A percentile compares a stretch with the other conserved stretches of the same genome.
These are phyloP conservation scores for Leishmania major DNA, from an alignment of 208 protist genomes.

Conservation along the genomic window DNA sequence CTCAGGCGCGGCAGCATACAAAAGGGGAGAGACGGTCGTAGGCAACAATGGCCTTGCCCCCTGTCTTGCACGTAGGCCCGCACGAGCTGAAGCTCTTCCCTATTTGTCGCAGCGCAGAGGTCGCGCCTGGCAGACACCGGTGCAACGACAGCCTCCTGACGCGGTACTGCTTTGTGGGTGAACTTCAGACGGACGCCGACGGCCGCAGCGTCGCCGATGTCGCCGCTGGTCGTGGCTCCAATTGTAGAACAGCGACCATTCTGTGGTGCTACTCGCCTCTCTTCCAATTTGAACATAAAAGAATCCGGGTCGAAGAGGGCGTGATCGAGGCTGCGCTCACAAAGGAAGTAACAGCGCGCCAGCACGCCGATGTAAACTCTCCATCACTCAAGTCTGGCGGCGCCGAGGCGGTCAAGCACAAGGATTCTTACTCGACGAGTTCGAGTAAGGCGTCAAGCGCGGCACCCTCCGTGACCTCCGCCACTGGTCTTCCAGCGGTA, in stretches of 20 bases:
- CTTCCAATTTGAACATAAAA: slow-evolving; percentile 62
- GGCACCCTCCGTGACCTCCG: neutral
- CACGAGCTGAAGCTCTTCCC: slow-evolving; percentile 22
- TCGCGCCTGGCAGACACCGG: slow-evolving; percentile 6
- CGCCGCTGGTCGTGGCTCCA: neutral
- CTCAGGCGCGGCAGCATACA: neutral
- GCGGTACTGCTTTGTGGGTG: slow-evolving; percentile 63
- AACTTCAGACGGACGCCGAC: slow-evolving; percentile 19
- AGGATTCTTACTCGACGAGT: neutral
- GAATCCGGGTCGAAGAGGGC: slow-evolving; percentile 67
- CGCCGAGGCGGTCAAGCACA: neutral
- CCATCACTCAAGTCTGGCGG: neutral
- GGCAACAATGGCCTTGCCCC: slow-evolving; percentile 17
- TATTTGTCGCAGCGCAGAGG: slow-evolving; percentile 10
- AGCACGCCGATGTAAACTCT: slow-evolving; percentile 5
- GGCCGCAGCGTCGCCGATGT: neutral
- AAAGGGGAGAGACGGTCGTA: neutral
- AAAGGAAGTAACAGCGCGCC: slow-evolving; percentile 7
- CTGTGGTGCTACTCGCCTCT: slow-evolving; percentile 77
- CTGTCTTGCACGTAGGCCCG: slow-evolving; percentile 13
- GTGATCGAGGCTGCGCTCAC: slow-evolving; percentile 43
- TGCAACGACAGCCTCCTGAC: slow-evolving; percentile 40
- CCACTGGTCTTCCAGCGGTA: slow-evolving; percentile 25
- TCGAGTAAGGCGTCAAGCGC: neutral
- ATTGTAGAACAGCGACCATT: neutral